Evolutionary conservation across 176 grass and related monocot genomes (phyloP).

Genomic region (Avena sativa): DNA sequence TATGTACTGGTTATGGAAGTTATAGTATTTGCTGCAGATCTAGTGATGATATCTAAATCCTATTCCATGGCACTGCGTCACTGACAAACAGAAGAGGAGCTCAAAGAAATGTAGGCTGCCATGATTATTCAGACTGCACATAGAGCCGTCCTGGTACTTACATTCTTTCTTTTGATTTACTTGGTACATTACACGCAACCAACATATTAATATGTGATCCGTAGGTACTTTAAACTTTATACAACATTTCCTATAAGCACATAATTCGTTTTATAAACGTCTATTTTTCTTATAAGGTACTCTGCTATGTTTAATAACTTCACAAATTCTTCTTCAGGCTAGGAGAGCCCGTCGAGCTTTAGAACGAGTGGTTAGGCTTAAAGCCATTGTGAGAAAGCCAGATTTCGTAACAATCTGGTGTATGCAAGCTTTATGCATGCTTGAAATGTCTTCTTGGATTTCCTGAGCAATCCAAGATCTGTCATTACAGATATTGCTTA

Average conservation of each 20-base stretch:
- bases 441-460: too few species aligned
- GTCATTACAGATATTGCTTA: too few species aligned
- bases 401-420: conserved; percentile 82
- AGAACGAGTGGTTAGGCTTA: conserved; percentile 89
- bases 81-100: conserved; percentile 55
- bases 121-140: conserved; percentile 85
- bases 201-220: too few species aligned
- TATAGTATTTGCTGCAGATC: conserved; percentile 1
- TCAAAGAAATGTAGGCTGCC: conserved; percentile 68
- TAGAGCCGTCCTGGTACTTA: conserved; percentile 82
- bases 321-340: conserved; percentile 61
- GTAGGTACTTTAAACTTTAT: too few species aligned
- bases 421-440: conserved; percentile 77
- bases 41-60: conserved; percentile 15
- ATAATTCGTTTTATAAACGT: not conserved
- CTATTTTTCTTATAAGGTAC: too few species aligned
- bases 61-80: not conserved
- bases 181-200: too few species aligned
- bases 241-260: too few species aligned
- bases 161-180: conserved; percentile 7
- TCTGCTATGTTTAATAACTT: not conserved
- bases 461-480: too few species aligned
- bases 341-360: conserved; percentile 88
- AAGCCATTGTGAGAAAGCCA: conserved; percentile 98
- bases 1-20: not conserved